Evolutionary conservation across 495 filamentous ascomycete genomes (phyloP), one percentile per base, ranked within the genome.

Genomic region (Aspergillus steynii): DNA sequence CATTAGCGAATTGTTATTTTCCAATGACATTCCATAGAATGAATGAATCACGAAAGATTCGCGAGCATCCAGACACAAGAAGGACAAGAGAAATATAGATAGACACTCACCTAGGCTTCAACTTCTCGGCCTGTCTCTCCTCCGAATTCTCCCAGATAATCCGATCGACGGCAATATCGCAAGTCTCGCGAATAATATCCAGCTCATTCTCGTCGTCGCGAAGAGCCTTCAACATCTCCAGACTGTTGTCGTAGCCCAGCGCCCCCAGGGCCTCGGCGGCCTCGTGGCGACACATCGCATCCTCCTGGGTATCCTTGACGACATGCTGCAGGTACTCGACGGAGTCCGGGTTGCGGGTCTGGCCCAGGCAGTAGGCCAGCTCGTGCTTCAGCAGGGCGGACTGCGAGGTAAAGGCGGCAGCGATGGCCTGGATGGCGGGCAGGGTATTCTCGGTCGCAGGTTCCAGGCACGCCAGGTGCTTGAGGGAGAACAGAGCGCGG

Each of bases 401-500:
- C 0, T 86, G 86, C 2, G 94, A 96, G 2, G 82, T 64, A 64
- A 98, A 94, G 3, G 82, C 95, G 3, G 93, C 91, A 4, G 94
- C 92, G 65, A 99, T 98, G 14, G 96, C 93, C 47, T 96, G 83
- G 65, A 99, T 96, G 14, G 95, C 91, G 5, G 86, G 83, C 25
- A 85, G 72, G 29, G 88, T 88, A 31, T 89, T 80, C 50, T 81
- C 73, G 34, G 83, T 86, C 6, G 82, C 78, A 9, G 86, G 86
- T 9, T 86, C 72, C 55, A 87, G 82, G 48, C 86, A 88, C 9
- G 96, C 95, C 49, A 97, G 79, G 74, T 97, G 88, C 77, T 98
- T 98, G 56, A 99, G 86, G 12, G 95, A 97, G 81, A 99, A 99
- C 65, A 98, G 90, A 29, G 95, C 96, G 68, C 95, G 93, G 78